Percentiles rank a stretch among this genome's conserved stretches.
phyloP scores from a whole-genome alignment of 495 filamentous ascomycete genomes.

The Podospora anserina region DNA sequence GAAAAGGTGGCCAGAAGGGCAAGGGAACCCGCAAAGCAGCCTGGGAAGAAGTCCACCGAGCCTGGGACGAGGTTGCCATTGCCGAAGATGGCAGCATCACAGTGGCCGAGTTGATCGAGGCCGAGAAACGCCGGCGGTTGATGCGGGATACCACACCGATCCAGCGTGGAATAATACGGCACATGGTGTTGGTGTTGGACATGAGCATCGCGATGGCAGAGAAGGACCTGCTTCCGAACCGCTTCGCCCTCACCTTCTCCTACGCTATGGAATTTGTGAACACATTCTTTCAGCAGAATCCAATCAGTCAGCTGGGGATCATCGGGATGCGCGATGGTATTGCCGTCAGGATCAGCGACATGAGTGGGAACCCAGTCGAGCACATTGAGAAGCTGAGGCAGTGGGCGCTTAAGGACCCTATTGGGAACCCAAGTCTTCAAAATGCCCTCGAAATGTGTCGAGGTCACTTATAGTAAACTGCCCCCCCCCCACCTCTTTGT shows the following conservation, averaged over 20 bases:
- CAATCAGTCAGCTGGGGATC: slow-evolving; percentile 92
- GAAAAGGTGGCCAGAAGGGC: slow-evolving; percentile 23
- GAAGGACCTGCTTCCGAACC: slow-evolving; percentile 86
- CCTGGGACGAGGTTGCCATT: slow-evolving; percentile 47
- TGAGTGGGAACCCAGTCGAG: slow-evolving; percentile 85
- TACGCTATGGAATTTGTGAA: slow-evolving; percentile 85
- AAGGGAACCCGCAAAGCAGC: slow-evolving; percentile 32
- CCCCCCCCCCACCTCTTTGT: background rate
- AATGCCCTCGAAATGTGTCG: slow-evolving; percentile 95
- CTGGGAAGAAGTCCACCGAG: slow-evolving; percentile 49
- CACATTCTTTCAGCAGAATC: slow-evolving; percentile 98
- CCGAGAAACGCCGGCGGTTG: slow-evolving; percentile 52
- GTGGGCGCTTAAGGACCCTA: slow-evolving; percentile 70
- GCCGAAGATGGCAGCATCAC: slow-evolving; percentile 42
- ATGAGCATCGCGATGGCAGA: slow-evolving; percentile 90
- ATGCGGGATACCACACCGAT: slow-evolving; percentile 90
- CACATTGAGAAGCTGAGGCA: slow-evolving; percentile 74
- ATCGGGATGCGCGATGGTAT: slow-evolving; percentile 90
- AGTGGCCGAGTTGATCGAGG: slow-evolving; percentile 40
- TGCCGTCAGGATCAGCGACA: slow-evolving; percentile 77
- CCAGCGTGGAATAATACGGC: slow-evolving; percentile 94
- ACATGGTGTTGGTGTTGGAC: slow-evolving; percentile 88
- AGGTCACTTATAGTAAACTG: slow-evolving; percentile 72
- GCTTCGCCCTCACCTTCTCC: slow-evolving; percentile 75
- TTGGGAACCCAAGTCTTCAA: slow-evolving; percentile 85